These are phyloP conservation scores for Arxiozyma telluris DNA, from an alignment of 1,139 yeast genomes.

Conservation along the genomic window DNA sequence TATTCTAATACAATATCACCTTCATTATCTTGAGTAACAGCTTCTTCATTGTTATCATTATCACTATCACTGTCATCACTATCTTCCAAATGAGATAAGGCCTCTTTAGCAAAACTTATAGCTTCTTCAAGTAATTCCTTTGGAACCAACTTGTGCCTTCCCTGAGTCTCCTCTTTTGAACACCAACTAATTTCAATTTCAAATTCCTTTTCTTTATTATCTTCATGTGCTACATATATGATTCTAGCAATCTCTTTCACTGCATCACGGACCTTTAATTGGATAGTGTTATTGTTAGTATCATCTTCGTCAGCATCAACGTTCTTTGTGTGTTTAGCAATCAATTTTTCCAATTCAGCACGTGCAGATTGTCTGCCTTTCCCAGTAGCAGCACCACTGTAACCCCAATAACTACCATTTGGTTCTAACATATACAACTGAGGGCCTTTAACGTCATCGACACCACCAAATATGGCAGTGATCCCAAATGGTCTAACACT, in stretches of 20 bases:
- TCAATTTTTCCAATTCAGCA: slow-evolving; percentile 84
- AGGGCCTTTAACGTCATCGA: slow-evolving; percentile 75
- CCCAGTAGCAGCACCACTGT: slow-evolving; percentile 94
- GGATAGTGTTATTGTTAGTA: slow-evolving; percentile 24
- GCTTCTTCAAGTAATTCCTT: slow-evolving; percentile 74
- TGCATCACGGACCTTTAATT: slow-evolving; percentile 70
- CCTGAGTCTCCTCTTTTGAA: slow-evolving; percentile 63
- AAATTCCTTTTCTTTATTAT: slow-evolving; percentile 92
- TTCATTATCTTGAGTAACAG: slow-evolving; percentile 1
- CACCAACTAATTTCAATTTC: slow-evolving; percentile 93
- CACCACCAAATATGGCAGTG: slow-evolving; percentile 86
- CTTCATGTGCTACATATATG: slow-evolving; percentile 91
- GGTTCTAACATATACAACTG: slow-evolving; percentile 97
- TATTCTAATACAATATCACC: slow-evolving; percentile 2
- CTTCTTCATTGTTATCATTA: slow-evolving; percentile 6
- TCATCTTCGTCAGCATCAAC: neutral
- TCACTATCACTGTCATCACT: slow-evolving; percentile 36
- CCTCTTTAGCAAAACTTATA: slow-evolving; percentile 68
- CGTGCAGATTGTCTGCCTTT: slow-evolving; percentile 96
- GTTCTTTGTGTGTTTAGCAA: slow-evolving; percentile 13
- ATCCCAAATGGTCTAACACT: slow-evolving; percentile 97
- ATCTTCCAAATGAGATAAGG: slow-evolving; percentile 66
- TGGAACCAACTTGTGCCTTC: slow-evolving; percentile 76
- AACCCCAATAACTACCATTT: slow-evolving; percentile 96
- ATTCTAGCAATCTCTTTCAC: slow-evolving; percentile 90